phyloP scores from a whole-genome alignment of 2,329 filamentous ascomycete species.

The Aspergillus ruber region DNA sequence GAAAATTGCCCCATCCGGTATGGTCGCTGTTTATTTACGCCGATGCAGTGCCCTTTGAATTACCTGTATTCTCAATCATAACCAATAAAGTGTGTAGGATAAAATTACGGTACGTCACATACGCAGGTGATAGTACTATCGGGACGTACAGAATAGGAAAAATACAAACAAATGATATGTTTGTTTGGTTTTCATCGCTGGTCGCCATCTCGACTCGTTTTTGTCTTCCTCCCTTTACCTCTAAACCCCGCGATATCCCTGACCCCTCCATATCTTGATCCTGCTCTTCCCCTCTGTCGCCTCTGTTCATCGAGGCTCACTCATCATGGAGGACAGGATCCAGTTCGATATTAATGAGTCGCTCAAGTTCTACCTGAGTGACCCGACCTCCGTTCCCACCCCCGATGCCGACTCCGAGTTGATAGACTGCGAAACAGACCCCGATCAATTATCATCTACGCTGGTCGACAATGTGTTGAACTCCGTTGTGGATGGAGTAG shows the following conservation, averaged over 20 bases:
- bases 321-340: slow-evolving; percentile 60
- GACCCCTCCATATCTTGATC: slow-evolving; percentile 1
- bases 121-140: no score
- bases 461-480: slow-evolving; percentile 83
- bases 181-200: slow-evolving; percentile 1
- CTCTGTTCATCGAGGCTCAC: slow-evolving; percentile 11
- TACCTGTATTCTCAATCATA: neutral
- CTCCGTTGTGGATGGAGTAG: slow-evolving; percentile 84
- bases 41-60: neutral
- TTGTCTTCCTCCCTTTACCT: slow-evolving; percentile 12
- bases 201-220: slow-evolving; percentile 8
- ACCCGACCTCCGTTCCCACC: slow-evolving; percentile 74
- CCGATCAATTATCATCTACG: slow-evolving; percentile 69
- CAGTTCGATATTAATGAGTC: slow-evolving; percentile 95
- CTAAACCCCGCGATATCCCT: slow-evolving; percentile 6
- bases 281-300: slow-evolving; percentile 3
- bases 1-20: slow-evolving; percentile 7
- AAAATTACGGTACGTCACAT: neutral
- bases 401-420: slow-evolving; percentile 78
- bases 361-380: slow-evolving; percentile 93
- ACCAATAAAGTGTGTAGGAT: neutral
- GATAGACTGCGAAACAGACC: slow-evolving; percentile 86
- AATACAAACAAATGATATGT: slow-evolving; percentile 22
- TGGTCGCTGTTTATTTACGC: slow-evolving; percentile 7
- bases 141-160: slow-evolving; percentile 18